Base-by-base conservation (phyloP, 306 rosid genomes). In the Ziziphus jujuba region DNA sequence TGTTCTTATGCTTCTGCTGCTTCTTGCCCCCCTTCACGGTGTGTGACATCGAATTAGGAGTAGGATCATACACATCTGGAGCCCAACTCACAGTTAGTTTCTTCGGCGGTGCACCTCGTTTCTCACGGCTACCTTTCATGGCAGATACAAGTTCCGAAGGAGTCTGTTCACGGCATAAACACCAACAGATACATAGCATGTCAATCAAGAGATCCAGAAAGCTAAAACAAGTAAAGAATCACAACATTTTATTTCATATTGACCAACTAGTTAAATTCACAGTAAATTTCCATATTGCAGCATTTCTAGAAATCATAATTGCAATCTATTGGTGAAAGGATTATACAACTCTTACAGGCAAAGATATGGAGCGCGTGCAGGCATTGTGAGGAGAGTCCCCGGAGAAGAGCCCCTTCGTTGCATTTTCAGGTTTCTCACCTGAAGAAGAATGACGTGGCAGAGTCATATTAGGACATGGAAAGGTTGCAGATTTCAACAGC, bases 11-110 rank as follows among this genome's bases (percentile, higher is more conserved):
- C 77, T 85, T 95, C 73, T 70, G 88, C 60, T 76, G 96, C 64
- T 84, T 92, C 85, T 83, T 92, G 83, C 54, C 62, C 67, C 54
- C 62, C 67, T 82, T 78, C 13, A 82, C 87, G 0, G 91, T 66
- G 33, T 85, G 92, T 0, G 82, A 89, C 61, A 75, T 34, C 5
- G 77, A 82, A 7, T 92, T 87, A 34, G 85, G 84, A 4, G 59
- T 75, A 6, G 96, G 98, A 76, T 92, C 98, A 67, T 92, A 92
- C 44, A 92, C 98, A 47, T 89, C 95, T 9, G 96, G 80, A 31
- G 96, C 92, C 96, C 98, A 92, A 59, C 79, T 82, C 63, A 92
- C 98, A 2, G 80, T 75, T 55, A 84, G 66, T 67, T 85, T 95
- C 69, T 35, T 45, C 0, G 22, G 77, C n/a, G 61, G 9, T 50